Evolutionary conservation across 2,329 filamentous ascomycete species (phyloP).

Genomic region (Thelonectria discophora): DNA sequence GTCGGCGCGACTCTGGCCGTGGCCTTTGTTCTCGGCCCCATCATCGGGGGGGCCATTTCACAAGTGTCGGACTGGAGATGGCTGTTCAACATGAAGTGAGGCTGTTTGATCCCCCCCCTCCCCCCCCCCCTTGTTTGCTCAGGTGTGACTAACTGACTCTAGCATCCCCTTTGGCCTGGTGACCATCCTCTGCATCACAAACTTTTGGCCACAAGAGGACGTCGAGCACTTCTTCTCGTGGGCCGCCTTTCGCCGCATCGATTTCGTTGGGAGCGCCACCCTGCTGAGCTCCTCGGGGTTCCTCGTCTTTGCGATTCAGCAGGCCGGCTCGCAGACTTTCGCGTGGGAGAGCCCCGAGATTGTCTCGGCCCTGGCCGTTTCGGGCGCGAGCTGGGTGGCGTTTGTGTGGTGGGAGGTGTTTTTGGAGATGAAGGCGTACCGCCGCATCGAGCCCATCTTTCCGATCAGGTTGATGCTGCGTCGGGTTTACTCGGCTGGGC

Average conservation of each 20-base stretch:
- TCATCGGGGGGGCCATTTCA: conserved; percentile 66
- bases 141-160: conserved; percentile 27
- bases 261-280: conserved; percentile 61
- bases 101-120: too few relatives aligned
- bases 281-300: conserved; percentile 62
- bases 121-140: too few relatives aligned
- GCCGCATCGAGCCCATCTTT: conserved; percentile 63
- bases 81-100: conserved; percentile 70
- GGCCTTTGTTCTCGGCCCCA: conserved; percentile 66
- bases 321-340: conserved; percentile 62
- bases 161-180: conserved; percentile 61
- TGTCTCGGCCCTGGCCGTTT: conserved; percentile 57
- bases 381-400: conserved; percentile 56
- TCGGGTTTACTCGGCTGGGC: conserved; percentile 60
- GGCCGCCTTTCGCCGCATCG: conserved; percentile 57
- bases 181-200: conserved; percentile 57
- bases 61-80: conserved; percentile 65
- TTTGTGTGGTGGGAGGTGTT: conserved; percentile 63
- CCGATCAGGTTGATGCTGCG: conserved; percentile 58
- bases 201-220: conserved; percentile 55
- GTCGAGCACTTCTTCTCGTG: conserved; percentile 50
- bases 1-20: conserved; percentile 65
- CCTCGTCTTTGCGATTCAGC: conserved; percentile 65
- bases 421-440: conserved; percentile 49
- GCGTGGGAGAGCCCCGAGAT: conserved; percentile 63